Conservation (phyloP, 495 filamentous ascomycete species). For the Annulohypoxylon nitens region DNA sequence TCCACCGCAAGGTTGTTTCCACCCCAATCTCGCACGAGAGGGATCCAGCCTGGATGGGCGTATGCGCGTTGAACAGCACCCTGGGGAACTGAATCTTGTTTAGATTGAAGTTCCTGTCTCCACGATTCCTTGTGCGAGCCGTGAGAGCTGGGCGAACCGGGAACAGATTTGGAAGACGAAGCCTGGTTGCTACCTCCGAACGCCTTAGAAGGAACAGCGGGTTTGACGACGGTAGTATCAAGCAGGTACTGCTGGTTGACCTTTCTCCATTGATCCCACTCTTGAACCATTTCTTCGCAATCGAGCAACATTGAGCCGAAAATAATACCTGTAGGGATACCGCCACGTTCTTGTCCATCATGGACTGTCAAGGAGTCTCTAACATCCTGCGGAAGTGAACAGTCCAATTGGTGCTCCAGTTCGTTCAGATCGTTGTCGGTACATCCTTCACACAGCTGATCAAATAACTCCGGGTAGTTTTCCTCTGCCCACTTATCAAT, state of each 20-base stretch:
- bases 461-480: conserved; percentile 93
- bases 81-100: conserved; percentile 89
- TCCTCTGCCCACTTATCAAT: conserved; percentile 95
- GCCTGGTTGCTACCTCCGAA: conserved; percentile 69
- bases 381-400: conserved; percentile 92
- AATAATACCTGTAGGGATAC: conserved; percentile 89
- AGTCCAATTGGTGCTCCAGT: conserved; percentile 94
- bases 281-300: conserved; percentile 97
- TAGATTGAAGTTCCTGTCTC: conserved; percentile 85
- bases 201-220: conserved; percentile 73
- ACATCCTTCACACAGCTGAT: conserved; percentile 91
- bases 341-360: conserved; percentile 95
- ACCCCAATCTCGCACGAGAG: conserved; percentile 96
- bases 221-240: conserved; percentile 65
- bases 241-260: conserved; percentile 91
- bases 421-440: conserved; percentile 97
- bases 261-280: conserved; percentile 95
- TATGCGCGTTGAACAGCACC: conserved; percentile 92
- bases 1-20: conserved; percentile 97
- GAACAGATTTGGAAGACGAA: conserved; percentile 62
- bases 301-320: conserved; percentile 96
- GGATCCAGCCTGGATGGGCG: conserved; percentile 95
- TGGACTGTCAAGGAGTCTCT: conserved; percentile 91
- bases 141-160: conserved; percentile 67
- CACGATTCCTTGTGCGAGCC: conserved; percentile 72